Conservation (phyloP, 2,329 filamentous ascomycete species). For the Venturia asperata region DNA sequence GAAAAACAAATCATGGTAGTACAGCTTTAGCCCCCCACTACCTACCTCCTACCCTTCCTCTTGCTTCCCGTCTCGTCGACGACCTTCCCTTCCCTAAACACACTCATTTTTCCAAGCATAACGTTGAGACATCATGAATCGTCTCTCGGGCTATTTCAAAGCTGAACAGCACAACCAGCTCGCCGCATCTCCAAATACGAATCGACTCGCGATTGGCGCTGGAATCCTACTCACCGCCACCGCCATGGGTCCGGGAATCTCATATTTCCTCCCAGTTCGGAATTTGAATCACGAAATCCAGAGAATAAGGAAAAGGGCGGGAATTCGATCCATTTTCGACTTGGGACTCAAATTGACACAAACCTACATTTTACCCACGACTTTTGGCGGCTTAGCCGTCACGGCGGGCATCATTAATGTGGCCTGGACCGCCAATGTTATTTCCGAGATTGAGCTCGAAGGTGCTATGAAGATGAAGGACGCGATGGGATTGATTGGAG, state of each 20-base stretch:
- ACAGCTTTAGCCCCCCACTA: neutral
- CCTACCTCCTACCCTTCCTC: neutral
- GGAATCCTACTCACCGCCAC: neutral
- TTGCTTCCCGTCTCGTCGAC: constrained; percentile 1
- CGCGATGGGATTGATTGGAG: neutral
- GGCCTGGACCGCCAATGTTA: neutral
- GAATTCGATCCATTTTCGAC: neutral
- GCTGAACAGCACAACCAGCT: neutral
- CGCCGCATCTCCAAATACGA: neutral
- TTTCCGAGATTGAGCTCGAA: neutral
- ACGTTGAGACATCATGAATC: neutral
- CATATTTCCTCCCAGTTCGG: constrained; percentile 4
- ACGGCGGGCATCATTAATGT: neutral
- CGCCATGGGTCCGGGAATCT: neutral
- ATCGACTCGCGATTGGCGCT: neutral
- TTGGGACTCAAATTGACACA: constrained; percentile 1
- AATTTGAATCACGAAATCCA: constrained; percentile 2
- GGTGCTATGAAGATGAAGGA: neutral
- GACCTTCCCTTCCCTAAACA: neutral
- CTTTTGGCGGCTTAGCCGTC: neutral
- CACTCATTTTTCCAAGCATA: neutral
- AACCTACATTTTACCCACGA: neutral
- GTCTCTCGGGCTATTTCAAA: neutral
- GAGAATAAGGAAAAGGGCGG: neutral
- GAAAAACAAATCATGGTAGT: neutral